phyloP scores from a whole-genome alignment of 169 alveolate species.

The Eimeria mitis region DNA sequence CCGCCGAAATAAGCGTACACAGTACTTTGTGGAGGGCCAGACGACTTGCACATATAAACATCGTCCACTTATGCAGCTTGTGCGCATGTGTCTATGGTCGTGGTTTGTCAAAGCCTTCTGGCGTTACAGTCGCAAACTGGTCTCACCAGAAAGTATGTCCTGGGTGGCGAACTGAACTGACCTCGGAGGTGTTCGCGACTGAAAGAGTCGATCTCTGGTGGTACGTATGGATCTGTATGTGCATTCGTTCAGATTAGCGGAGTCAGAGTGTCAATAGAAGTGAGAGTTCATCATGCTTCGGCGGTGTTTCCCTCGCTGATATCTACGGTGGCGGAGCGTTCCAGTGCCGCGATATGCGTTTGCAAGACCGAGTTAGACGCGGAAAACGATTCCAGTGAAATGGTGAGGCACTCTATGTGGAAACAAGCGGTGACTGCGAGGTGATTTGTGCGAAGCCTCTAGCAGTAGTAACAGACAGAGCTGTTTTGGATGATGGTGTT shows the following conservation, averaged over 20 bases:
- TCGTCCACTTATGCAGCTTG: not conserved
- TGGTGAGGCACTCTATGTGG: not conserved
- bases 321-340: not conserved
- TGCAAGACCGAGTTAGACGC: not conserved
- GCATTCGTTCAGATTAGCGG: not conserved
- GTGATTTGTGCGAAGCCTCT: not conserved
- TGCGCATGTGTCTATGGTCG: not conserved
- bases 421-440: not conserved
- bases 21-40: not conserved
- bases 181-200: not conserved
- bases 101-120: not conserved
- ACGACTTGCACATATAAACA: no score
- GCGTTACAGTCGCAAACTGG: not conserved
- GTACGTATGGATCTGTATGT: not conserved
- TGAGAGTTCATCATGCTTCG: not conserved
- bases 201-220: not conserved
- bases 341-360: not conserved
- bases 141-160: not conserved
- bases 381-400: not conserved
- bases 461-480: not conserved
- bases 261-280: not conserved
- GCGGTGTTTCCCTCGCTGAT: not conserved
- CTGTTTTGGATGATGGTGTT: not conserved
- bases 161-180: not conserved
- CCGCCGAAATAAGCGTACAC: not conserved